Evolutionary conservation across 2,329 filamentous ascomycete species (phyloP).

Genomic region (Monosporascus sp.): DNA sequence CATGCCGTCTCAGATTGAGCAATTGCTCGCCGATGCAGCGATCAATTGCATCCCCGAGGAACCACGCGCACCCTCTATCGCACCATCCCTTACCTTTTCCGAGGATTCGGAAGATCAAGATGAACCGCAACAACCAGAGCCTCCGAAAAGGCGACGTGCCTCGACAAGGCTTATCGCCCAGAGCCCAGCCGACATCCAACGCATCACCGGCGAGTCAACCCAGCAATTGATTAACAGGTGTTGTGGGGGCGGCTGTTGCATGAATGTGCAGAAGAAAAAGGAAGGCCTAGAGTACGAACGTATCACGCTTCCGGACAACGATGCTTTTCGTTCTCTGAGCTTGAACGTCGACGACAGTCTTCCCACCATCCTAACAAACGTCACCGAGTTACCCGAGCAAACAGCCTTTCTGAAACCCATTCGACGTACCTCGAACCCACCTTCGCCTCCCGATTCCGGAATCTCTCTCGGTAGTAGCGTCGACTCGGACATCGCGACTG

Average conservation of each 20-base stretch:
- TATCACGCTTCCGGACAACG: conserved; percentile 66
- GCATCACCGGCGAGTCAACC: conserved; percentile 60
- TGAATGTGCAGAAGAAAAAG: conserved; percentile 41
- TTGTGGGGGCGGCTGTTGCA: conserved; percentile 60
- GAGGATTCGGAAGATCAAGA: conserved; percentile 56
- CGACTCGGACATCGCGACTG: conserved; percentile 26
- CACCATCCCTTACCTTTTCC: conserved; percentile 59
- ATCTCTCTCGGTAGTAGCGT: conserved; percentile 37
- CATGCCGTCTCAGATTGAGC: conserved; percentile 33
- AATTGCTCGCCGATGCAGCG: conserved; percentile 35
- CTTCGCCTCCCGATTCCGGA: conserved; percentile 45
- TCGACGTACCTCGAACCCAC: conserved; percentile 30
- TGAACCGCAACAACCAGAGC: conserved; percentile 42
- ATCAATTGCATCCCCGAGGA: conserved; percentile 41
- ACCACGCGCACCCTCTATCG: conserved; percentile 42
- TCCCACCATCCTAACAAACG: conserved; percentile 65
- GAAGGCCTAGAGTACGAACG: conserved; percentile 46
- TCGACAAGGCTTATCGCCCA: conserved; percentile 64
- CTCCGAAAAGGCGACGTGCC: conserved; percentile 53
- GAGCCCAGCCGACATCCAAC: conserved; percentile 56
- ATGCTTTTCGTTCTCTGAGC: conserved; percentile 74
- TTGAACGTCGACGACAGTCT: conserved; percentile 70
- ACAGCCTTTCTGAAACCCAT: conserved; percentile 66
- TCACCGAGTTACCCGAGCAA: conserved; percentile 68
- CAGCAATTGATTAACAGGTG: conserved; percentile 58